Base-by-base conservation (phyloP, 2,329 filamentous ascomycete species). In the Chaetomiaceae sp. region DNA sequence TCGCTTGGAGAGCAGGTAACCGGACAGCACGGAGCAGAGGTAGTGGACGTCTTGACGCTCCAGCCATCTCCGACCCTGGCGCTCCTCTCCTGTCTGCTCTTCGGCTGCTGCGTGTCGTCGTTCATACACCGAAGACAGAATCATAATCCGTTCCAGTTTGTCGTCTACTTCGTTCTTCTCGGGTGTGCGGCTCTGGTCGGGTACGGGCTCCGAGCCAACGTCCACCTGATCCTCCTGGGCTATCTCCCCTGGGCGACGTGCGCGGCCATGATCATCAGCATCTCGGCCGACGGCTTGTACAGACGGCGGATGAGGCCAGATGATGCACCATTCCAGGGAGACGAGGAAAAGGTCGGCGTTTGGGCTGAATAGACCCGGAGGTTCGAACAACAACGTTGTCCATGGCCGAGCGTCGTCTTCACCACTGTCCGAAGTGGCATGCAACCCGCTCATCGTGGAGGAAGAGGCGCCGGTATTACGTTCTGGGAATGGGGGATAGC, bases 71-170 rank as follows among this genome's bases (percentile, higher is more conserved):
- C 69, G 8, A 57, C 57, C 15, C 39, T 68, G 23, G 66, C 71
- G 63, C 63, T 72, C 14, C 56, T 49, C 20, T 66, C 67, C 11
- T 70, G 67, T 53, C 47, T 72, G 15, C 52, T 68, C 3, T 65
- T 72, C 19, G 70, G 70, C 6, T 69, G 63, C 38, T 65, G 66
- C 6, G 65, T 70, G 8, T 70, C 69, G 11, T 70, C 69, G 0
- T 72, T 69, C 51, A 57, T 63, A 2, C 68, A 70, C 33, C 63
- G 69, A 29, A 63, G 64, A 15, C 67, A 69, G 40, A 61, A 58
- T 7, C 23, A 58, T 23, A 68, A 71, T 42, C 59, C 46, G 20
- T 64, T 63, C 22, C 70, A 72, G 51, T 57, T 63, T 9, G 53
- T 64, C 14, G 60, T 71, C 8, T 70, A 70, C 38, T 22, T 65